phyloP scores from a whole-genome alignment of 495 filamentous ascomycete genomes.

The Aspergillus hancockii region DNA sequence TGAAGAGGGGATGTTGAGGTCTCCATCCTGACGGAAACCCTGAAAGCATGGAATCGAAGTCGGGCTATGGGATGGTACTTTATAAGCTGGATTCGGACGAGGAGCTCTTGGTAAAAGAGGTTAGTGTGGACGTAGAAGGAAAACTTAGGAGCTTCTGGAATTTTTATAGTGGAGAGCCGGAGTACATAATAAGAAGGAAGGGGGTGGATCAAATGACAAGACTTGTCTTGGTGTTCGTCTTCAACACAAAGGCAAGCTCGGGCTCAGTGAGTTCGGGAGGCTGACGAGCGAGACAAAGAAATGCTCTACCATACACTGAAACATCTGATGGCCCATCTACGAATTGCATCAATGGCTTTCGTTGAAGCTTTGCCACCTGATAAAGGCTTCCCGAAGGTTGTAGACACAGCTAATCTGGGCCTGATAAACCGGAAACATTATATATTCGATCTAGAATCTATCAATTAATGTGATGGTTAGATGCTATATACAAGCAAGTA shows the following conservation, averaged over 20 bases:
- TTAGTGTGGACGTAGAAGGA: not conserved
- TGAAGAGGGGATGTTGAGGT: constrained; percentile 14
- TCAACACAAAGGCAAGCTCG: not conserved
- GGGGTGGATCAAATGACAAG: not conserved
- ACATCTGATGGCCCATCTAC: not conserved
- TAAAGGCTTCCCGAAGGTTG: no score
- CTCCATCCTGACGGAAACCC: constrained; percentile 6
- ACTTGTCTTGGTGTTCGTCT: not conserved
- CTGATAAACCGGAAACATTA: no score
- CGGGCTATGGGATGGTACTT: not conserved
- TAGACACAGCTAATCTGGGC: no score
- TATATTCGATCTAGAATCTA: not conserved
- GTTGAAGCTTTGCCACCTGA: not conserved
- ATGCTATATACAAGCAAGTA: not conserved
- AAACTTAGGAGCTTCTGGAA: not conserved
- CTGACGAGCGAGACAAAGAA: constrained; percentile 5
- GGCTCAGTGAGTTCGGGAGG: constrained; percentile 2
- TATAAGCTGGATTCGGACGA: not conserved
- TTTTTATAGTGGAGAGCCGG: not conserved
- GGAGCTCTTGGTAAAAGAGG: no score
- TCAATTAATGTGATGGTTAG: not conserved
- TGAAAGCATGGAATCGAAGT: not conserved
- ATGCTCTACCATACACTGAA: not conserved
- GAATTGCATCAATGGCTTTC: not conserved
- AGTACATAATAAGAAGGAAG: not conserved